Evolutionary conservation across 176 grass and related monocot genomes (phyloP).

Genomic region (Poa pratensis): DNA sequence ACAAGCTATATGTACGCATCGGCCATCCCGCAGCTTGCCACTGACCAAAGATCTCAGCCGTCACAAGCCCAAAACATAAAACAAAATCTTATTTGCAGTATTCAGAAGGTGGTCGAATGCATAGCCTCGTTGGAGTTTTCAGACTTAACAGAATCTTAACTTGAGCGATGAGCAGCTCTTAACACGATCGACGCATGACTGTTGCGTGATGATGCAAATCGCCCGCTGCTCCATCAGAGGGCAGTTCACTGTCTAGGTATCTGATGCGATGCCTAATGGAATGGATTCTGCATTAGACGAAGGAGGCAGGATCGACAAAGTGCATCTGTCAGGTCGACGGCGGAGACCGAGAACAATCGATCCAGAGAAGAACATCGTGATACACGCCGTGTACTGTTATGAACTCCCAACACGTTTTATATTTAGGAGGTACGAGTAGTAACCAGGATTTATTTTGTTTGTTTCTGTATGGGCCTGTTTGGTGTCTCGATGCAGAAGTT

Average conservation of each 20-base stretch:
- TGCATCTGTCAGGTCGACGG: not conserved
- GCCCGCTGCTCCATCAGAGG: not conserved
- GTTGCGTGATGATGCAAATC: constrained; percentile 1
- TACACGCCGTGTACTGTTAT: not conserved
- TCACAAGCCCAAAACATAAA: not conserved
- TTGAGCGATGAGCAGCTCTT: not conserved
- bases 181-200: not conserved
- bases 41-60: too few relatives aligned
- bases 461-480: not conserved
- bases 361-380: not conserved
- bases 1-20: too few relatives aligned
- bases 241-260: not conserved
- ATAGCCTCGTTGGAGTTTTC: not conserved
- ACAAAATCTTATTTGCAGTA: not conserved
- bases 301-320: not conserved
- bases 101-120: not conserved
- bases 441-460: not conserved
- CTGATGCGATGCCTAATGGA: not conserved
- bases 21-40: too few relatives aligned
- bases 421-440: too few relatives aligned
- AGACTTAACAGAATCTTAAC: not conserved
- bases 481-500: not conserved
- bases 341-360: not conserved
- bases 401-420: too few relatives aligned
- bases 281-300: not conserved